Evolutionary conservation across 1,139 yeast genomes (phyloP).

Genomic region (Geotrichum citri-aurantii): DNA sequence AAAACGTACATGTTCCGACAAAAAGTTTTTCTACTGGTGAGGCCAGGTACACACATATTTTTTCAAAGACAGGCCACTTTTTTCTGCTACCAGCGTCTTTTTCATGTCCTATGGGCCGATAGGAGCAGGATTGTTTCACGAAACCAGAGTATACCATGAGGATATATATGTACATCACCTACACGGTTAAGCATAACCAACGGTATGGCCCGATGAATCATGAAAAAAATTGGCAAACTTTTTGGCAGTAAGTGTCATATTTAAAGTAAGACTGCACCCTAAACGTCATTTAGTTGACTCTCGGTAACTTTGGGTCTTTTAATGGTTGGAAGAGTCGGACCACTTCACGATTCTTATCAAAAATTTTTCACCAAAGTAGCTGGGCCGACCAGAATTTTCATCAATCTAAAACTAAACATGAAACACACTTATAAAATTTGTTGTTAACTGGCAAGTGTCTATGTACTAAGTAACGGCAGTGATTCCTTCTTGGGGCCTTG

Average conservation of each 20-base stretch:
- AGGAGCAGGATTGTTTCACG: not conserved
- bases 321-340: not conserved
- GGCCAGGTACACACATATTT: not conserved
- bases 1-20: not conserved
- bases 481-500: not conserved
- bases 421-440: not conserved
- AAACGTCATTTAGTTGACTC: not conserved
- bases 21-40: not conserved
- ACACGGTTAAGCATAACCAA: not conserved
- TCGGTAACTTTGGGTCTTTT: not conserved
- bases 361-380: not conserved
- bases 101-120: not conserved
- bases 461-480: not conserved
- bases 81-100: not conserved
- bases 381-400: not conserved
- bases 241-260: not conserved
- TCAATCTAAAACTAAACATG: not conserved
- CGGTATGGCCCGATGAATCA: not conserved
- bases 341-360: not conserved
- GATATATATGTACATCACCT: not conserved
- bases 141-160: not conserved
- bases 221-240: not conserved
- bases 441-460: not conserved
- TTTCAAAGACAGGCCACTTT: not conserved
- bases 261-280: not conserved